Evolutionary conservation across 1,284 basidiomycete species (phyloP), one percentile per base, ranked within the genome.

Genomic region (Marasmius tenuissimus): DNA sequence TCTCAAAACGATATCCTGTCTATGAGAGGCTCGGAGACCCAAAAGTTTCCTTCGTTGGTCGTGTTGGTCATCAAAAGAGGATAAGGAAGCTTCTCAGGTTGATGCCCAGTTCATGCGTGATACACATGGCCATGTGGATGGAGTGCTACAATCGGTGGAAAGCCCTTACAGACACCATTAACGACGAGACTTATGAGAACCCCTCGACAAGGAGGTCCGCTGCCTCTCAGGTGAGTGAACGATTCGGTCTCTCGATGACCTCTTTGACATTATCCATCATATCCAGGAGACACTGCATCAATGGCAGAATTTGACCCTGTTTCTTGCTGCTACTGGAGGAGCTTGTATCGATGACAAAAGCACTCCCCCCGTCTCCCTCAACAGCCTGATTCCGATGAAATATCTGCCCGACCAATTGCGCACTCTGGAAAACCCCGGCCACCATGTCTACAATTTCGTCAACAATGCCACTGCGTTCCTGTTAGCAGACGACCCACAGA

Each of bases 241-340:
- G 39, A 55, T 42, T 27, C 42, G 49, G 40, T 52, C 20, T n/a
- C 27, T 37, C 20, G 5, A 53, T n/a, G 12, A 18, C 12, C 11
- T 33, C 34, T 39, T 22, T 45, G 45, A 27, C 33, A 14, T 4
- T 50, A 63, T 42, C 48, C 16, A 40, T 50, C 63, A 10, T 68
- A 27, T 27, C 27, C 4, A 93, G 88, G 92, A 94, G 18, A 84
- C 88, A 64, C 85, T 88, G 48, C 84, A 83, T 47, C 87, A 94
- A 67, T 97, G 95, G 95, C 91, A 94, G 70, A 95, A 97, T 72
- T 79, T 94, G 22, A 90, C 92, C 0, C 78, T 94, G 34, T 93
- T 93, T 73, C 76, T 97, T 48, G 87, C 92, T 16, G 85, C 92
- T 1, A 85, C 92, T 33, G 88, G 91, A 42, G 88, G 89, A 2